phyloP scores from a whole-genome alignment of 768 basidiomycete species.

The Termitomyces sp. region DNA sequence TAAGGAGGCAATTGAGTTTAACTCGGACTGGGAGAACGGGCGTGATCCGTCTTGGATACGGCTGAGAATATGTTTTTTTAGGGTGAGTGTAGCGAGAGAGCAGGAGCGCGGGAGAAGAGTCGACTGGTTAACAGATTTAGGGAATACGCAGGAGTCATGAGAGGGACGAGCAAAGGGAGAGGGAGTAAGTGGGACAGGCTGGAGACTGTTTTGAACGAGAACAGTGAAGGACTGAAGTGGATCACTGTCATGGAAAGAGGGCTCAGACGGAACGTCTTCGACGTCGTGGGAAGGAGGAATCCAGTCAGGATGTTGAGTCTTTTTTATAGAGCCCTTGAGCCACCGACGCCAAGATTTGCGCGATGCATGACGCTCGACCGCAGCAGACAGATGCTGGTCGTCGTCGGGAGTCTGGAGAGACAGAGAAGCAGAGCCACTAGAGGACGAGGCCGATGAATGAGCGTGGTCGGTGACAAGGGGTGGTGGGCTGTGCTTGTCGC shows the following conservation, averaged over 20 bases:
- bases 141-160: constrained; percentile 33
- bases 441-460: constrained; percentile 54
- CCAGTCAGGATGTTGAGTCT: constrained; percentile 23
- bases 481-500: constrained; percentile 30
- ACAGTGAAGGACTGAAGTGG: constrained; percentile 21
- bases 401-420: constrained; percentile 60
- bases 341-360: constrained; percentile 54
- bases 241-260: constrained; percentile 7
- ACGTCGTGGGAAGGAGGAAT: constrained; percentile 14
- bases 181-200: constrained; percentile 30
- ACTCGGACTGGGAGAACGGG: constrained; percentile 33
- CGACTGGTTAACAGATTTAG: constrained; percentile 48
- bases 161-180: constrained; percentile 44
- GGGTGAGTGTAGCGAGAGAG: constrained; percentile 38
- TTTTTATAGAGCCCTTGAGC: constrained; percentile 26
- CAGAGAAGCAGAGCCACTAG: constrained; percentile 52
- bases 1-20: constrained; percentile 39
- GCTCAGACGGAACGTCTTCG: constrained; percentile 13
- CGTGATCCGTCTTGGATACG: constrained; percentile 30
- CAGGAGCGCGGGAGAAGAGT: constrained; percentile 27
- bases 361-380: constrained; percentile 23
- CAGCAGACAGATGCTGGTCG: constrained; percentile 24
- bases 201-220: constrained; percentile 42
- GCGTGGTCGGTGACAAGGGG: constrained; percentile 26
- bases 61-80: constrained; percentile 45